These are phyloP conservation scores for Cytidiella melzeri DNA, from an alignment of 768 basidiomycete genomes.

Conservation along the genomic window DNA sequence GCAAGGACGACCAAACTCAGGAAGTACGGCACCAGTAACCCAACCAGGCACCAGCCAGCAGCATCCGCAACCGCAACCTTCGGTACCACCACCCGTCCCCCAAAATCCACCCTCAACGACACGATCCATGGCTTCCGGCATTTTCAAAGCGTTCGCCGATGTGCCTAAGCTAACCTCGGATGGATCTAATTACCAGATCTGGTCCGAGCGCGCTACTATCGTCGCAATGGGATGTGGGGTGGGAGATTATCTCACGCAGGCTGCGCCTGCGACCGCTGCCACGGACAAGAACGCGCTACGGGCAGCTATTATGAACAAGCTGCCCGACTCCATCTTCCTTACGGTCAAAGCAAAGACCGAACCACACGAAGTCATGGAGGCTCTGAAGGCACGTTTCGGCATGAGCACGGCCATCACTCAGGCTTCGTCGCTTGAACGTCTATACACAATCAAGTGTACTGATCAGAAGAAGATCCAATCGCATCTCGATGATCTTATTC, in stretches of 20 bases:
- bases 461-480: not conserved
- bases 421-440: not conserved
- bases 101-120: no score
- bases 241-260: not conserved
- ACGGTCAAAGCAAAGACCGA: not conserved
- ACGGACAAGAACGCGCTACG: not conserved
- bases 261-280: not conserved
- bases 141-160: conserved; percentile 2
- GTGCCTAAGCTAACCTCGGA: not conserved
- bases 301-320: not conserved
- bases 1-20: not conserved
- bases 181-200: not conserved
- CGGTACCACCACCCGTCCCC: not conserved
- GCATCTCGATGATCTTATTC: conserved; percentile 1
- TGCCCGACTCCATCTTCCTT: conserved; percentile 5
- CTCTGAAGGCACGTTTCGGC: conserved; percentile 1
- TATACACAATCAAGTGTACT: not conserved
- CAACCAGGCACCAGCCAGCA: no score
- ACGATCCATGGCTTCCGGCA: not conserved
- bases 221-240: not conserved
- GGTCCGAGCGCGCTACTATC: not conserved
- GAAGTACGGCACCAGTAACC: not conserved
- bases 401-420: not conserved
- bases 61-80: no score
- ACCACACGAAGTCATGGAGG: conserved; percentile 3